These are phyloP conservation scores for Scheffersomyces cryptocercus DNA, from an alignment of 1,139 yeast species.

Conservation along the genomic window DNA sequence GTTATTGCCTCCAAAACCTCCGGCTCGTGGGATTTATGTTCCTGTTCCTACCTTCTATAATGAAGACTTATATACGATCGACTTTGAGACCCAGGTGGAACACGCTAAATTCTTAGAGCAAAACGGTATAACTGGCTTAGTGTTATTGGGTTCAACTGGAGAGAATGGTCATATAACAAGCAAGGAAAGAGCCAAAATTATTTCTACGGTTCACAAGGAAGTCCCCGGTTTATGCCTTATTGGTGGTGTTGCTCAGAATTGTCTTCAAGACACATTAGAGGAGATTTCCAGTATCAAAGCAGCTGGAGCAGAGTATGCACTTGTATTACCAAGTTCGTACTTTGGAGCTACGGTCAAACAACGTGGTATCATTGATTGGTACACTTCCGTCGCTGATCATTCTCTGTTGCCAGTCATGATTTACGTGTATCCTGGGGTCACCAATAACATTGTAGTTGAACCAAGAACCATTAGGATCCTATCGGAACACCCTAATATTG, in stretches of 20 bases:
- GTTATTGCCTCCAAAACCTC: too few species aligned
- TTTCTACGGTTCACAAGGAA: constrained; percentile 32
- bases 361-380: constrained; percentile 45
- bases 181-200: constrained; percentile 36
- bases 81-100: constrained; percentile 30
- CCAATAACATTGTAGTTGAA: constrained; percentile 33
- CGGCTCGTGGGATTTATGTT: constrained; percentile 23
- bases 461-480: constrained; percentile 31
- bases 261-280: constrained; percentile 39
- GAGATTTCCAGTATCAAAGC: constrained; percentile 35
- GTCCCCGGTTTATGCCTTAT: constrained; percentile 41
- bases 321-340: constrained; percentile 48
- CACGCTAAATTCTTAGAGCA: constrained; percentile 34
- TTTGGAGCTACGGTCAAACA: constrained; percentile 44
- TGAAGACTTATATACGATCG: constrained; percentile 27
- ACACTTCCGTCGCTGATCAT: constrained; percentile 43
- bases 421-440: constrained; percentile 53
- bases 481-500: constrained; percentile 43
- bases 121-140: constrained; percentile 34
- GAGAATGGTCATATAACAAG: constrained; percentile 48
- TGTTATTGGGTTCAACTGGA: constrained; percentile 43
- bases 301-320: constrained; percentile 46
- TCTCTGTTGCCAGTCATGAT: constrained; percentile 46
- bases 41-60: constrained; percentile 43
- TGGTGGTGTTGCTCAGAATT: constrained; percentile 47